A percentile compares a stretch with the other conserved stretches of the same genome.
These are phyloP conservation scores for Alnus glutinosa DNA, from an alignment of 306 rosid species.

Conservation along the genomic window DNA sequence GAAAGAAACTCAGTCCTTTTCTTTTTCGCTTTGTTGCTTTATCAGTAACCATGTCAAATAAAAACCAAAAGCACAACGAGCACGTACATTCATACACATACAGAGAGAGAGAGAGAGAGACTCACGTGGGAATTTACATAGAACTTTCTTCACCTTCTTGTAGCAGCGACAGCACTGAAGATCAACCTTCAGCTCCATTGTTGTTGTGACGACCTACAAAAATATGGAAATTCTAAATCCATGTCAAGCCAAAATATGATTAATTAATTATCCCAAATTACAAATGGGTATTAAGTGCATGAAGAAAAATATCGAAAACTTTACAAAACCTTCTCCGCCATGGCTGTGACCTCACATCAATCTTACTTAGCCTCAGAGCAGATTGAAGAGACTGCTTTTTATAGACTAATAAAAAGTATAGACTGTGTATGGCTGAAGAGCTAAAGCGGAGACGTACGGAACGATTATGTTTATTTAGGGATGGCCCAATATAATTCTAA, in stretches of 20 bases:
- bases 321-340: slow-evolving; percentile 47
- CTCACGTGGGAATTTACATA: slow-evolving; percentile 72
- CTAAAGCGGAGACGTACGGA: too few relatives aligned
- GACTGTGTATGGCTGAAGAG: too few relatives aligned
- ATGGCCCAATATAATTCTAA: too few relatives aligned
- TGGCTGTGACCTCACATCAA: slow-evolving; percentile 26
- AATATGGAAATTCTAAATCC: neutral
- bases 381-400: neutral
- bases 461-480: too few relatives aligned
- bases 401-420: neutral
- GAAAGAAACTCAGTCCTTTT: slow-evolving; percentile 32
- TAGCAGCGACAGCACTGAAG: slow-evolving; percentile 68
- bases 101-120: slow-evolving; percentile 11
- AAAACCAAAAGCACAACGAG: too few relatives aligned
- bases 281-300: neutral
- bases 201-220: slow-evolving; percentile 27
- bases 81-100: too few relatives aligned
- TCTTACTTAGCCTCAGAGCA: slow-evolving; percentile 34
- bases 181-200: slow-evolving; percentile 70
- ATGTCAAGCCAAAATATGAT: too few relatives aligned
- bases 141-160: slow-evolving; percentile 75
- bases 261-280: neutral
- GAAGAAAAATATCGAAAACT: neutral
- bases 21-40: neutral
- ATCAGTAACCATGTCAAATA: too few relatives aligned